Conservation (phyloP, 345 rosid species). For the Lenwebbia sp. region DNA sequence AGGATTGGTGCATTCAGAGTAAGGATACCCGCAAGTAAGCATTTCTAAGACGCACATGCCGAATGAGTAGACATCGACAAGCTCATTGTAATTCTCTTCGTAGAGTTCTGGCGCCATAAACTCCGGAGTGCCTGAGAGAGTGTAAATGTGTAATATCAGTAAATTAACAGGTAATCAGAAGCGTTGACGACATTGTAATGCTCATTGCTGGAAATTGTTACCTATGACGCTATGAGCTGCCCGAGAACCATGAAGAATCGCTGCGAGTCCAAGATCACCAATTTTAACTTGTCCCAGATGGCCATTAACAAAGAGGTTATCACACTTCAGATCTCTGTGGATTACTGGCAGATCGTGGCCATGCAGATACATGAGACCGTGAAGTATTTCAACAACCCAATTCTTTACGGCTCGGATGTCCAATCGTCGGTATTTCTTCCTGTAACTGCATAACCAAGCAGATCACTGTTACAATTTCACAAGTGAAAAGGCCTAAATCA, state of each 20-base stretch:
- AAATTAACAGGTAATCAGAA: not conserved
- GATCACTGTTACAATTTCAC: not conserved
- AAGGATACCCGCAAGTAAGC: slow-evolving; percentile 85
- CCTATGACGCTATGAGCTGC: slow-evolving; percentile 90
- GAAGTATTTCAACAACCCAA: slow-evolving; percentile 81
- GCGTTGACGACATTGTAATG: not conserved
- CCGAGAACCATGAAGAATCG: slow-evolving; percentile 58
- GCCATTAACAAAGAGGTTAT: slow-evolving; percentile 86
- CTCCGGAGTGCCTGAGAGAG: slow-evolving; percentile 54
- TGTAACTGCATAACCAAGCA: slow-evolving; percentile 39
- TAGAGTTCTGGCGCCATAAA: slow-evolving; percentile 90
- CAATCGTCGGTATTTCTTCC: slow-evolving; percentile 45
- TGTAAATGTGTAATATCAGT: not conserved
- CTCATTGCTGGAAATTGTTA: not conserved
- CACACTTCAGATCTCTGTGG: slow-evolving; percentile 90
- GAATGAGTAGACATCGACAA: slow-evolving; percentile 82
- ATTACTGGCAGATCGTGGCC: slow-evolving; percentile 83
- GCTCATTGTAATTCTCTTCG: slow-evolving; percentile 85
- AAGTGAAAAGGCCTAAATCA: not conserved
- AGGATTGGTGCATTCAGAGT: slow-evolving; percentile 76
- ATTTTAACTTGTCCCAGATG: slow-evolving; percentile 87
- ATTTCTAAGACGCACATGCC: slow-evolving; percentile 95
- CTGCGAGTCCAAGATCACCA: slow-evolving; percentile 88
- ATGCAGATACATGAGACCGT: slow-evolving; percentile 60
- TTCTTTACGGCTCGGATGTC: slow-evolving; percentile 69